phyloP scores from a whole-genome alignment of 108 stramenopile genomes.

The Cyclotella choctawhatcheeana region DNA sequence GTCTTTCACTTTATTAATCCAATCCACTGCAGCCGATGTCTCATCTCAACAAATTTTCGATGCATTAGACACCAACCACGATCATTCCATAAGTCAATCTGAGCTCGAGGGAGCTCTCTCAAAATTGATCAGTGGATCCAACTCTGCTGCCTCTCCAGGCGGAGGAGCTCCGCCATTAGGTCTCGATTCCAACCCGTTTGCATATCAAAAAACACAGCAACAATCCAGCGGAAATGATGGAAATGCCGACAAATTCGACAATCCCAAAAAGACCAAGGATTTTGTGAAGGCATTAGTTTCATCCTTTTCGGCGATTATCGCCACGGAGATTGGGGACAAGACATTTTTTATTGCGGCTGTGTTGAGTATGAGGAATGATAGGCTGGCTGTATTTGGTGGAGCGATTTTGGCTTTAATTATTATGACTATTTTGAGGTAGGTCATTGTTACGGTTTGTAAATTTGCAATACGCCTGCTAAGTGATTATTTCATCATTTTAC shows the following conservation, averaged over 20 bases:
- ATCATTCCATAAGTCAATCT: slow-evolving; percentile 26
- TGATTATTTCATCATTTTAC: no score
- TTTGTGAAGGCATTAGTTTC: slow-evolving; percentile 72
- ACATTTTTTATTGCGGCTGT: slow-evolving; percentile 99
- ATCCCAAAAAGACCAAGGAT: slow-evolving; percentile 38
- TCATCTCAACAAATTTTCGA: slow-evolving; percentile 25
- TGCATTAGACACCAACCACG: slow-evolving; percentile 37
- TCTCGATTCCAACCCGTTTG: slow-evolving; percentile 45
- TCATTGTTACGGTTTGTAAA: not conserved
- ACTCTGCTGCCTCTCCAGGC: not conserved
- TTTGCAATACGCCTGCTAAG: no score
- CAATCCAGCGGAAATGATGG: not conserved
- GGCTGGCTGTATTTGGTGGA: slow-evolving; percentile 92
- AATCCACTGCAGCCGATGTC: slow-evolving; percentile 12
- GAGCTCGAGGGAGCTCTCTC: slow-evolving; percentile 18
- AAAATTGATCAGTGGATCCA: slow-evolving; percentile 6
- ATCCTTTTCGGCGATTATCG: slow-evolving; percentile 91
- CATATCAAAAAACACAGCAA: slow-evolving; percentile 11
- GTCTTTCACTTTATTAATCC: not conserved
- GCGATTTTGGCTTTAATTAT: slow-evolving; percentile 90
- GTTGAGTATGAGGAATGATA: slow-evolving; percentile 91
- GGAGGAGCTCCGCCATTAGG: slow-evolving; percentile 44
- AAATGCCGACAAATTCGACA: slow-evolving; percentile 32
- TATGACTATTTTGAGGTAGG: slow-evolving; percentile 92
- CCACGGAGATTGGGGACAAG: slow-evolving; percentile 99